A percentile compares a stretch with the other conserved stretches of the same genome.
Evolutionary conservation across 2,329 filamentous ascomycete species (phyloP).

Genomic region (Hypoxylon sp.): DNA sequence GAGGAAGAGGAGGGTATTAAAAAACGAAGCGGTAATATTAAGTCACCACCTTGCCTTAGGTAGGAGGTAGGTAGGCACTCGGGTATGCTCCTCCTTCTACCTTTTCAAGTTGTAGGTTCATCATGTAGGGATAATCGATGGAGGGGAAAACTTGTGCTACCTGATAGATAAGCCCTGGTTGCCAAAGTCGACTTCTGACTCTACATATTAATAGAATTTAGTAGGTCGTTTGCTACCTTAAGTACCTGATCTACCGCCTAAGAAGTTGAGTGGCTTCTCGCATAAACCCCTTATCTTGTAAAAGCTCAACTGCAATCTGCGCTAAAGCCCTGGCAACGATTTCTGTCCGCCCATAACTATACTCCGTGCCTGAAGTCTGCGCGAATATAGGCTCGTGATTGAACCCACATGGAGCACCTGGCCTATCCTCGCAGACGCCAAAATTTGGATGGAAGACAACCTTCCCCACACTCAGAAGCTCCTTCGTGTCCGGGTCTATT

Average conservation of each 20-base stretch:
- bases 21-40: not conserved
- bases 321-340: slow-evolving; percentile 30
- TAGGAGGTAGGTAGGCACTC: no score
- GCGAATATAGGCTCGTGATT: slow-evolving; percentile 35
- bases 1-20: not conserved
- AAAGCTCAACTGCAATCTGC: slow-evolving; percentile 29
- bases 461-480: slow-evolving; percentile 31
- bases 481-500: slow-evolving; percentile 20
- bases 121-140: no score
- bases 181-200: no score
- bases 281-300: slow-evolving; percentile 27
- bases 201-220: no score
- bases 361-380: slow-evolving; percentile 29
- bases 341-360: slow-evolving; percentile 30
- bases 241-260: slow-evolving; percentile 13
- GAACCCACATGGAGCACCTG: slow-evolving; percentile 33
- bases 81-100: not conserved
- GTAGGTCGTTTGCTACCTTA: not conserved
- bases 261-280: slow-evolving; percentile 32
- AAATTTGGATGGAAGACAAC: slow-evolving; percentile 34
- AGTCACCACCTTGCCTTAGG: not conserved
- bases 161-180: no score
- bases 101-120: no score
- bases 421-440: slow-evolving; percentile 25
- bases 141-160: no score